Conservation (phyloP, 2,329 filamentous ascomycete genomes). For the Tetracladium maxilliforme region DNA sequence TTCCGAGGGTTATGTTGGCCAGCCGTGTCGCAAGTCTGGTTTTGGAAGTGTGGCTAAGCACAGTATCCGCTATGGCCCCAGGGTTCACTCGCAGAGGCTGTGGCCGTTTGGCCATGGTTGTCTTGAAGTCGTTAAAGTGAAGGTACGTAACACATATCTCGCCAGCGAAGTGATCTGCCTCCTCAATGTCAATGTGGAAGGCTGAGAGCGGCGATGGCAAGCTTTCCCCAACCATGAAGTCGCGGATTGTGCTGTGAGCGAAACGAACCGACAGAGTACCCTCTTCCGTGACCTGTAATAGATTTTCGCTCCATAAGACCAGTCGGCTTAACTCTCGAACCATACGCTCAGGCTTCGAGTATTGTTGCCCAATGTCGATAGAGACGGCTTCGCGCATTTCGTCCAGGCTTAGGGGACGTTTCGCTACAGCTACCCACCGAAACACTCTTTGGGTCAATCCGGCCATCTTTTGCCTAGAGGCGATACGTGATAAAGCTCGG, state of each 20-base stretch:
- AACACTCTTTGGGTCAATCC: conserved; percentile 12
- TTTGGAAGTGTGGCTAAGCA: too few species aligned
- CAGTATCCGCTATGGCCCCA: too few species aligned
- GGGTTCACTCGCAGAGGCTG: too few species aligned
- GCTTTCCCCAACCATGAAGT: conserved; percentile 11
- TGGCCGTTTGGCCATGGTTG: too few species aligned
- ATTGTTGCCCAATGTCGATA: conserved; percentile 15
- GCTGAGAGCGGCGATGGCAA: conserved; percentile 2
- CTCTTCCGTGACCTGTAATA: conserved; percentile 17
- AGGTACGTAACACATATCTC: conserved; percentile 24
- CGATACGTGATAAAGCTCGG: conserved; percentile 12
- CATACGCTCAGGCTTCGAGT: conserved; percentile 9
- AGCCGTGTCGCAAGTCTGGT: too few species aligned
- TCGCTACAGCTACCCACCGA: conserved; percentile 15
- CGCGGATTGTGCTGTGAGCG: conserved; percentile 15
- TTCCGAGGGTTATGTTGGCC: too few species aligned
- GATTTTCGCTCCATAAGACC: conserved; percentile 16
- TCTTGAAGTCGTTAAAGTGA: conserved; percentile 21
- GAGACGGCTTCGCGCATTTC: conserved; percentile 21
- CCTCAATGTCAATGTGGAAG: conserved; percentile 11
- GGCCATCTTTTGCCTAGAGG: conserved; percentile 7
- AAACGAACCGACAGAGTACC: conserved; percentile 16
- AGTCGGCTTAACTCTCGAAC: conserved; percentile 14
- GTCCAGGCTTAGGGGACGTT: conserved; percentile 16
- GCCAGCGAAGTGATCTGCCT: conserved; percentile 14